These are phyloP conservation scores for Blastobotrys indianensis DNA, from an alignment of 1,139 yeast species.

Conservation along the genomic window DNA sequence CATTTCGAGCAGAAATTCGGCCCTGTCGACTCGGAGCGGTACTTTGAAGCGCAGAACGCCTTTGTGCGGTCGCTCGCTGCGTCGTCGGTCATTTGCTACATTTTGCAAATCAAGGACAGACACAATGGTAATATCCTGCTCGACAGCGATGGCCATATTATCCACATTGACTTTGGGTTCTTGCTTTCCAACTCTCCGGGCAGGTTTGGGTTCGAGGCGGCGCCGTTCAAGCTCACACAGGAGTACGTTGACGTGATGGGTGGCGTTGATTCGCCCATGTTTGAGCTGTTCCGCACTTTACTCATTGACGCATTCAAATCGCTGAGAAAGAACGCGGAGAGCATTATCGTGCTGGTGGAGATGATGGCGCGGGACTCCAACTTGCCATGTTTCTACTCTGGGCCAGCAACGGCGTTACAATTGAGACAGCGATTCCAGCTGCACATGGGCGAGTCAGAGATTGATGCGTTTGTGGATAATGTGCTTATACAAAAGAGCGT, in stretches of 20 bases:
- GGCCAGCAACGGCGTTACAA: slow-evolving; percentile 73
- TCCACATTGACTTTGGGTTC: slow-evolving; percentile 95
- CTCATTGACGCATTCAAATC: slow-evolving; percentile 70
- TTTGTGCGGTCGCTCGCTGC: slow-evolving; percentile 84
- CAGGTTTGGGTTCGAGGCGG: slow-evolving; percentile 92
- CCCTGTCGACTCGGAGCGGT: slow-evolving; percentile 42
- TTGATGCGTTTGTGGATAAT: slow-evolving; percentile 70
- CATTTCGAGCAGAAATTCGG: slow-evolving; percentile 78
- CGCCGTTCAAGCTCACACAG: slow-evolving; percentile 85
- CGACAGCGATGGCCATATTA: slow-evolving; percentile 89
- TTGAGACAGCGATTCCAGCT: slow-evolving; percentile 75
- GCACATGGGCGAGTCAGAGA: slow-evolving; percentile 65
- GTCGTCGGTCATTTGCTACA: slow-evolving; percentile 80
- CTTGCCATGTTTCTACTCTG: slow-evolving; percentile 86
- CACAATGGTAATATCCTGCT: slow-evolving; percentile 95
- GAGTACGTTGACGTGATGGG: slow-evolving; percentile 88
- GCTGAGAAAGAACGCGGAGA: slow-evolving; percentile 64
- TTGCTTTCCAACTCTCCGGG: slow-evolving; percentile 91
- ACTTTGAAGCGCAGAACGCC: slow-evolving; percentile 69
- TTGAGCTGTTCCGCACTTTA: slow-evolving; percentile 50
- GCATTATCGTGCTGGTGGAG: slow-evolving; percentile 73
- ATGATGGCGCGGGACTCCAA: slow-evolving; percentile 88
- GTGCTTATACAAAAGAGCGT: slow-evolving; percentile 69
- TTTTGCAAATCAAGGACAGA: slow-evolving; percentile 87
- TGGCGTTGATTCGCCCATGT: slow-evolving; percentile 59